Base-by-base conservation (phyloP, 441 rosid genomes). In the Cnidoscolus chayamansa region DNA sequence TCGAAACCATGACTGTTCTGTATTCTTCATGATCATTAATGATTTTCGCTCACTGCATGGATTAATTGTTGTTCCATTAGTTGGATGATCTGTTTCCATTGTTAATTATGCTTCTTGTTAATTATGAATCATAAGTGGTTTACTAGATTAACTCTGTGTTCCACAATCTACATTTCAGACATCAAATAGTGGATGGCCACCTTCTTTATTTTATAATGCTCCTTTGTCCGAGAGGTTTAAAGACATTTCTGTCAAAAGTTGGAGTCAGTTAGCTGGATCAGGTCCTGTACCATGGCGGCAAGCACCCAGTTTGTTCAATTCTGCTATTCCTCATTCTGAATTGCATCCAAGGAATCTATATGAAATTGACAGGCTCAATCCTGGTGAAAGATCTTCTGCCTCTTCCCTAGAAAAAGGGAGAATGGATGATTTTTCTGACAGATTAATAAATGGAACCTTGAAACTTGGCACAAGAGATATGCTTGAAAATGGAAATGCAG, bases 261-360 rank as follows among this genome's bases (percentile, higher is more conserved):
- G 92, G 97, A 82, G 68, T 81, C 92, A 87, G 50, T 81, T 93
- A 74, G 84, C 87, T 53, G 89, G 91, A 77, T 84, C 91, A 49
- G 92, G 97, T 75, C 97, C 93, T 59, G 87, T 86, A 37, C 92
- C 90, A 68, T 87, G 87, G 94, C 84, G 86, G 63, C 97, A 85
- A 83, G 96, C 97, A 43, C 89, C 96, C 69, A 85, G 75, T 76
- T 74, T 87, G 60, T 88, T 87, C 81, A 84, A 76, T 82, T 84
- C 96, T 67, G 78, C 90, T n/a, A 80, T 83, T 79, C 40, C 87
- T 76, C 94, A 89, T 75, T 71, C 88, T 74, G 93, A 86, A 69
- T 37, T 82, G 71, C 91, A 74, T 74, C 85, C 87, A 65, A 83
- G 85, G 79, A 62, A 68, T 11, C 74, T 80, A 10, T 85, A 74